Conservation (phyloP, 192 early-diverging fungal genomes). For the Geranomyces variabilis region DNA sequence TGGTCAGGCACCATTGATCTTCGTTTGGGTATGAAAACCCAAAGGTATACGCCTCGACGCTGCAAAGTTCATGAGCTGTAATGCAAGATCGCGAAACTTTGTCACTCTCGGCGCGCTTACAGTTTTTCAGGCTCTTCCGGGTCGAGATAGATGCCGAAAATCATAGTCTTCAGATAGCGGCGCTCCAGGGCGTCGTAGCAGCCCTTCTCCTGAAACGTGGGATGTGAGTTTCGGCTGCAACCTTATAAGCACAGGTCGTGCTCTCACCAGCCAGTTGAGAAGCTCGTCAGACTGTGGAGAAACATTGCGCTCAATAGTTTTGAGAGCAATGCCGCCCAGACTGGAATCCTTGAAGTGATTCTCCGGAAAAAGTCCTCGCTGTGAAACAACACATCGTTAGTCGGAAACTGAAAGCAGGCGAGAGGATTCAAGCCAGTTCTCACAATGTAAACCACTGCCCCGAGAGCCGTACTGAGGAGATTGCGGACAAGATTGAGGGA, state of each 20-base stretch:
- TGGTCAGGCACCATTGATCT: slow-evolving; percentile 35
- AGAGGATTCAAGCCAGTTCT: background rate
- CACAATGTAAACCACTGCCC: slow-evolving; percentile 50
- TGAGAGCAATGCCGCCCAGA: slow-evolving; percentile 38
- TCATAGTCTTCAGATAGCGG: slow-evolving; percentile 50
- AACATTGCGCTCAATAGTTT: slow-evolving; percentile 27
- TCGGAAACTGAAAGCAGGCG: background rate
- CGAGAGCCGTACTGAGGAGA: slow-evolving; percentile 43
- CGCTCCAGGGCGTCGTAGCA: slow-evolving; percentile 51
- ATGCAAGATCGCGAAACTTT: background rate
- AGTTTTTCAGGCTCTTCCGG: slow-evolving; percentile 44
- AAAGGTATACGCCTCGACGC: slow-evolving; percentile 59
- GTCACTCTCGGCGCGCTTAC: slow-evolving; percentile 14
- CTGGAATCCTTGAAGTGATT: slow-evolving; percentile 48
- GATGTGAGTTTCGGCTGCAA: background rate
- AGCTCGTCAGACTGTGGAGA: slow-evolving; percentile 50
- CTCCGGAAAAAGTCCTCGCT: slow-evolving; percentile 49
- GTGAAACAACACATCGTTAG: background rate
- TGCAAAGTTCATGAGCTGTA: slow-evolving; percentile 1
- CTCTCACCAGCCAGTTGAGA: slow-evolving; percentile 43
- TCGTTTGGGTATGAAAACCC: slow-evolving; percentile 49
- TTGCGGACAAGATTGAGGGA: slow-evolving; percentile 46
- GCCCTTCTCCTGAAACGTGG: slow-evolving; percentile 40
- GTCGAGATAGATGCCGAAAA: slow-evolving; percentile 57
- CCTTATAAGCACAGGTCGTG: background rate